Evolutionary conservation across 2,329 filamentous ascomycete genomes (phyloP).

Genomic region (Ophiostoma triangulosporum): DNA sequence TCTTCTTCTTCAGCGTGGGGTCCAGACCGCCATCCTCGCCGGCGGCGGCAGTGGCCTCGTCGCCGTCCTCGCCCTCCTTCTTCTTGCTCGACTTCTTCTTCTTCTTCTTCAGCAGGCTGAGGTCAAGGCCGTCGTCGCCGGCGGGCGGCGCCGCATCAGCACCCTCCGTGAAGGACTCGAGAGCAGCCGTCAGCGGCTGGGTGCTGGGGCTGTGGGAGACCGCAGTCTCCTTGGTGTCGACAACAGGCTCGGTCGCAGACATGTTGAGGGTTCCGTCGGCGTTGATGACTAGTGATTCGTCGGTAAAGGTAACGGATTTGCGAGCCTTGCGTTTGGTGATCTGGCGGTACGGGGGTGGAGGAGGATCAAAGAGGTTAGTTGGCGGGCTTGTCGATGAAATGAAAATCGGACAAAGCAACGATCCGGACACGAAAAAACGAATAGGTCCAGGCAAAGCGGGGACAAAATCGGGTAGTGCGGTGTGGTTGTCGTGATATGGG

Average conservation of each 20-base stretch:
- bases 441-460: constrained; percentile 3
- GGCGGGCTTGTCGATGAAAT: constrained; percentile 3
- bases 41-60: constrained; percentile 34
- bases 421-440: background rate
- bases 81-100: constrained; percentile 39
- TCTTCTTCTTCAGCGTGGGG: constrained; percentile 56
- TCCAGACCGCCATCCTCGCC: constrained; percentile 44
- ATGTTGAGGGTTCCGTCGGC: constrained; percentile 75
- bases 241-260: constrained; percentile 48
- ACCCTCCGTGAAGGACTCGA: constrained; percentile 40
- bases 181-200: constrained; percentile 39
- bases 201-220: constrained; percentile 57
- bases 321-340: constrained; percentile 13
- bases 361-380: background rate
- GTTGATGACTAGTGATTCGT: constrained; percentile 77
- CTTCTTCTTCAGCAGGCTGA: constrained; percentile 46
- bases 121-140: constrained; percentile 47
- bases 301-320: constrained; percentile 88
- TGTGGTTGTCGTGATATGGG: too few relatives aligned
- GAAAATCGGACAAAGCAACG: constrained; percentile 7
- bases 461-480: constrained; percentile 5
- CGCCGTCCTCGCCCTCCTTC: constrained; percentile 41
- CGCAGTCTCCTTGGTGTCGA: constrained; percentile 68
- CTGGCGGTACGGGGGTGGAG: background rate
- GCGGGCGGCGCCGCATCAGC: constrained; percentile 24